phyloP scores from a whole-genome alignment of 202 grass and related monocot genomes.

The Digitaria exilis region DNA sequence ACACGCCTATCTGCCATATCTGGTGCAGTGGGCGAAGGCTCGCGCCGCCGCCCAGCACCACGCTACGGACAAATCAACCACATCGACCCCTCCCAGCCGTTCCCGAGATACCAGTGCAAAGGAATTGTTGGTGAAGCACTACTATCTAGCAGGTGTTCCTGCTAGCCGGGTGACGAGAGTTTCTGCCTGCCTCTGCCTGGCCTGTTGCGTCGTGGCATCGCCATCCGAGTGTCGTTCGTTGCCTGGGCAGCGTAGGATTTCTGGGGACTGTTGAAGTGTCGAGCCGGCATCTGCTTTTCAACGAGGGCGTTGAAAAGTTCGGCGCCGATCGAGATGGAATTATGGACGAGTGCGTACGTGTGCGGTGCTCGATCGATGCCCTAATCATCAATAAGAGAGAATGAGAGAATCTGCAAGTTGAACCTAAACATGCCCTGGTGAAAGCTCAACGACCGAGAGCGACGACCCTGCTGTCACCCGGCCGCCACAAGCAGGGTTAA shows the following conservation, averaged over 20 bases:
- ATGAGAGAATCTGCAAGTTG: background rate
- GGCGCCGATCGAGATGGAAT: background rate
- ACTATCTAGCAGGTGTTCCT: background rate
- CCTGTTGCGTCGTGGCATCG: background rate
- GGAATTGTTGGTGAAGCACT: background rate
- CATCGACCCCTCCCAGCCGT: background rate
- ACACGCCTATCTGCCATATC: no score
- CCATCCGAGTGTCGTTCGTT: background rate
- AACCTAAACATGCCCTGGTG: constrained; percentile 20
- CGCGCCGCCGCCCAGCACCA: no score
- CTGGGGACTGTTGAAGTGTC: background rate
- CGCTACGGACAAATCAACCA: background rate
- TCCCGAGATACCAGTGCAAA: background rate
- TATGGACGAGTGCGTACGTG: background rate
- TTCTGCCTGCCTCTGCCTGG: background rate
- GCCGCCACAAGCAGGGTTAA: background rate
- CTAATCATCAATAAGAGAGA: background rate
- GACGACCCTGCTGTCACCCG: background rate
- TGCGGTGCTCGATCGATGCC: background rate
- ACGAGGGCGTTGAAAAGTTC: background rate
- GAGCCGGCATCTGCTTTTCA: constrained; percentile 8
- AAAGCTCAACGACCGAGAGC: constrained; percentile 4
- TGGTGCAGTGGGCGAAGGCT: no score
- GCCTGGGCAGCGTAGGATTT: background rate
- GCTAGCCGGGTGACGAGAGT: background rate